A percentile compares a stretch with the other conserved stretches of the same genome.
Conservation (phyloP, 495 filamentous ascomycete species). For the Penicillium ochrochloron region DNA sequence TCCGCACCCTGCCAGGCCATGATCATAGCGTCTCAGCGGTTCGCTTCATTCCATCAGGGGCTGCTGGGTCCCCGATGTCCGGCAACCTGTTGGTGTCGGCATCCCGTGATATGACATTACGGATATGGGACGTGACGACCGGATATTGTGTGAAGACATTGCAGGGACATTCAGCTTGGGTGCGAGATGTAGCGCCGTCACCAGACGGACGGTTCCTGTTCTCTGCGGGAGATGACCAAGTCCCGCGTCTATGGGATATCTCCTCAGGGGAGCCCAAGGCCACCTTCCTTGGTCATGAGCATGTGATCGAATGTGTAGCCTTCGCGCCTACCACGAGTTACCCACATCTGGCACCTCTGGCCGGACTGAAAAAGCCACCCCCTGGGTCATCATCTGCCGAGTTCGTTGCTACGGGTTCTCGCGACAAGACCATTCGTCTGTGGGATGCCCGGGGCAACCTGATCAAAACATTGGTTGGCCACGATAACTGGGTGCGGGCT, state of each 20-base stretch:
- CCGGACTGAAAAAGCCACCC: constrained; percentile 79
- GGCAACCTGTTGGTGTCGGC: constrained; percentile 57
- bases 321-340: constrained; percentile 85
- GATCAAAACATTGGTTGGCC: constrained; percentile 85
- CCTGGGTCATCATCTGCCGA: constrained; percentile 75
- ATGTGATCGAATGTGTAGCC: constrained; percentile 85
- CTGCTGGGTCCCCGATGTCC: constrained; percentile 71
- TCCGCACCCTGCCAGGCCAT: constrained; percentile 86
- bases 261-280: constrained; percentile 70
- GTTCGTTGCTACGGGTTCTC: constrained; percentile 86
- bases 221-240: constrained; percentile 81
- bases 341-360: constrained; percentile 72
- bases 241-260: constrained; percentile 84
- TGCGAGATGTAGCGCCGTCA: constrained; percentile 81
- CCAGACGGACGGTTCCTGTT: constrained; percentile 83
- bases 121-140: constrained; percentile 53
- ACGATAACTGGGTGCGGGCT: constrained; percentile 95
- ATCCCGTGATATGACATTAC: constrained; percentile 47
- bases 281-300: constrained; percentile 86
- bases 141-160: constrained; percentile 28
- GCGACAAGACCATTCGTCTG: constrained; percentile 90
- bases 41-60: constrained; percentile 87
- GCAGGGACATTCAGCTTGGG: constrained; percentile 58
- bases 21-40: constrained; percentile 90
- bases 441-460: constrained; percentile 88